phyloP scores from a whole-genome alignment of 108 stramenopile genomes.

The Cyclotella cryptica region DNA sequence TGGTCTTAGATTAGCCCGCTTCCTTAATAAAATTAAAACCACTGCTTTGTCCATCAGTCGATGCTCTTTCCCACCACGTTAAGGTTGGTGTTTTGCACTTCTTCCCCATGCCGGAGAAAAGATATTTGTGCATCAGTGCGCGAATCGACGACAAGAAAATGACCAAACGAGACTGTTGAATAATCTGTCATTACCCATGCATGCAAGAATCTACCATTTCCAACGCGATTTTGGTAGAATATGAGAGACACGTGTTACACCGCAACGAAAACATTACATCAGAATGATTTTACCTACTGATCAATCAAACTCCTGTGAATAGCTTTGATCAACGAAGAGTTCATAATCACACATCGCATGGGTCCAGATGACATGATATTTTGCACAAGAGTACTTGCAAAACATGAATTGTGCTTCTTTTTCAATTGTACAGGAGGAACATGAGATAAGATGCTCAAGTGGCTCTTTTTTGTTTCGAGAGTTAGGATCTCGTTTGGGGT shows the following conservation, averaged over 20 bases:
- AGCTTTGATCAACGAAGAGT: no score
- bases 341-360: no score
- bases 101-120: conserved; percentile 69
- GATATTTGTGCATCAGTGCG: background rate
- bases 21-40: conserved; percentile 89
- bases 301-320: conserved; percentile 85
- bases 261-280: background rate
- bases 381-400: no score
- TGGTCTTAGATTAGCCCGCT: conserved; percentile 25
- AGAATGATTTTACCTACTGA: conserved; percentile 13
- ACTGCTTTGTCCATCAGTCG: conserved; percentile 95
- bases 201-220: conserved; percentile 73
- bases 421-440: no score
- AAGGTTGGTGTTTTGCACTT: conserved; percentile 97
- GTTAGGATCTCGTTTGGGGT: no score
- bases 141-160: background rate
- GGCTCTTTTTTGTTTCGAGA: no score
- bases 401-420: no score
- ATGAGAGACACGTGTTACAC: background rate
- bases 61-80: conserved; percentile 97
- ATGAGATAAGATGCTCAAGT: no score
- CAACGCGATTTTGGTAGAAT: background rate
- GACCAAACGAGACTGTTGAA: background rate
- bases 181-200: conserved; percentile 90
- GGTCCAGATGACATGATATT: no score